A percentile compares a stretch with the other conserved stretches of the same genome.
Conservation (phyloP, 768 basidiomycete species). For the Boletus coccyginus region DNA sequence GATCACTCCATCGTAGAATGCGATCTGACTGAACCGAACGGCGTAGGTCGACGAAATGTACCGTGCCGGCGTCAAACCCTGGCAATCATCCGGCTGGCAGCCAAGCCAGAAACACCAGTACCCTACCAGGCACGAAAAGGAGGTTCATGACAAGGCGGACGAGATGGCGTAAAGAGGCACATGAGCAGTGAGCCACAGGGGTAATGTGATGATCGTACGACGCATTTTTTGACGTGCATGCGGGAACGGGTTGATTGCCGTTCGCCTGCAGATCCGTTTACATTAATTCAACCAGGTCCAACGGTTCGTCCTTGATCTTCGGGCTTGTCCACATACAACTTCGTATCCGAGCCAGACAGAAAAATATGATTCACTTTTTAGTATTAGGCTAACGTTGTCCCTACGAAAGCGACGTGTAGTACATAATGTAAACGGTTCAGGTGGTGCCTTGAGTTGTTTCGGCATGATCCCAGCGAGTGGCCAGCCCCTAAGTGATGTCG, state of each 20-base stretch:
- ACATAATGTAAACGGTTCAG: no score
- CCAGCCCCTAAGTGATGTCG: no score
- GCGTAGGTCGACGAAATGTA: conserved; percentile 70
- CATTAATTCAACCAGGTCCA: background rate
- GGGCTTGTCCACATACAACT: no score
- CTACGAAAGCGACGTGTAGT: background rate
- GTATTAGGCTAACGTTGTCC: background rate
- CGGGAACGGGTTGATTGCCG: background rate
- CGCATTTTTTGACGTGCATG: background rate
- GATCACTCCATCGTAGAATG: background rate
- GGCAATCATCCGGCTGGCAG: no score
- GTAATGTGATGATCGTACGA: background rate
- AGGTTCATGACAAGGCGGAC: no score
- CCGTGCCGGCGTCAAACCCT: no score
- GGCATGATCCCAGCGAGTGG: no score
- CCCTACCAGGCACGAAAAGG: no score
- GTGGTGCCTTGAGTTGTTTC: no score
- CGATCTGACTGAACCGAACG: background rate
- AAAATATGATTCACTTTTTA: background rate
- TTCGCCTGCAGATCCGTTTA: background rate
- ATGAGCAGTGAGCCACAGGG: background rate
- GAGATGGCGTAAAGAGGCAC: conserved; percentile 41
- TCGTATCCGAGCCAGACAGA: no score
- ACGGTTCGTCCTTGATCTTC: background rate
- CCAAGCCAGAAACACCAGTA: no score